Percentiles rank a stretch among this genome's conserved stretches.
These are phyloP conservation scores for Microbotryomycetes sp. DNA, from an alignment of 1,284 basidiomycete genomes.

Conservation along the genomic window DNA sequence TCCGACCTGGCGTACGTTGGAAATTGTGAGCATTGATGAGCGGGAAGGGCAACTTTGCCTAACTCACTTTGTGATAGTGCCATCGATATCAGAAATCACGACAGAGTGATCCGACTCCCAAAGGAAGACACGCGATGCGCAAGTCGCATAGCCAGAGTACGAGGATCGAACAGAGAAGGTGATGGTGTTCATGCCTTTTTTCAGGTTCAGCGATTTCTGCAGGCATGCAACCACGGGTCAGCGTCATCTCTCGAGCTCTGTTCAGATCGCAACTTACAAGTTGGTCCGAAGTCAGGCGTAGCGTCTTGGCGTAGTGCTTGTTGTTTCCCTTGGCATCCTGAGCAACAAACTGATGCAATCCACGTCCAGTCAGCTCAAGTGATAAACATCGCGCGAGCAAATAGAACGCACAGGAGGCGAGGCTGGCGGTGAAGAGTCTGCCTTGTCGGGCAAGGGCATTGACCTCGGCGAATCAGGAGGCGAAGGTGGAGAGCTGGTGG, in stretches of 20 bases:
- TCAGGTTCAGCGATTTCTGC: slow-evolving; percentile 78
- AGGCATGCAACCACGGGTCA: slow-evolving; percentile 1
- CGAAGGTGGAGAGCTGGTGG: slow-evolving; percentile 16
- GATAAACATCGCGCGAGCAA: neutral
- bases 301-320: slow-evolving; percentile 80
- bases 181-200: slow-evolving; percentile 82
- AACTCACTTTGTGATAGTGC: slow-evolving; percentile 92
- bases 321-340: slow-evolving; percentile 36
- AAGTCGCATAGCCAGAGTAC: slow-evolving; percentile 76
- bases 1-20: slow-evolving; percentile 62
- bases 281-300: slow-evolving; percentile 78
- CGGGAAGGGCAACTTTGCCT: too few species aligned
- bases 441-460: neutral
- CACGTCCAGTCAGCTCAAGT: neutral
- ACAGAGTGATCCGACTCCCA: slow-evolving; percentile 88
- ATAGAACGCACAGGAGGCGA: neutral
- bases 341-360: slow-evolving; percentile 6
- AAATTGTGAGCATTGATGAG: slow-evolving; percentile 1
- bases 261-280: slow-evolving; percentile 51
- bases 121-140: slow-evolving; percentile 87
- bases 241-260: neutral
- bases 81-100: slow-evolving; percentile 96
- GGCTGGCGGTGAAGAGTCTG: neutral
- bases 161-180: slow-evolving; percentile 83
- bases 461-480: slow-evolving; percentile 22